Conservation (phyloP, 371 early-diverging fungal species). For the Sporodiniella umbellata region DNA sequence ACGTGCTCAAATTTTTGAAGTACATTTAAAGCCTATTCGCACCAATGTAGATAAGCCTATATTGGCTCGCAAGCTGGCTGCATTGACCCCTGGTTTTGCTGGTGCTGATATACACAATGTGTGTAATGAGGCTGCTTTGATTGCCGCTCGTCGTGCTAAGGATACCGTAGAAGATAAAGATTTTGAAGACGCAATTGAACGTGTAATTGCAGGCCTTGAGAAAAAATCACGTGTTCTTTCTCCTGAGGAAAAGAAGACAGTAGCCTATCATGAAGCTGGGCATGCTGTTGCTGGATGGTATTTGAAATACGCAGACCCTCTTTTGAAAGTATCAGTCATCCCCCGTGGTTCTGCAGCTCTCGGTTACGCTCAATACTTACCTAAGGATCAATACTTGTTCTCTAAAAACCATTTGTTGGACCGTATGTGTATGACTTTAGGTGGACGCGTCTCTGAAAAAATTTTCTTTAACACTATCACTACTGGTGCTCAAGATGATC, state of each 20-base stretch:
- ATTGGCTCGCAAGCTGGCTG: conserved; percentile 81
- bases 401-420: conserved; percentile 90
- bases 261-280: conserved; percentile 98
- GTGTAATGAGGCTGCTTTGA: conserved; percentile 98
- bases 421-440: conserved; percentile 97
- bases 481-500: conserved; percentile 90
- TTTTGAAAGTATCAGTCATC: conserved; percentile 96
- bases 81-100: conserved; percentile 95
- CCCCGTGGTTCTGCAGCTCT: conserved; percentile 93
- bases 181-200: conserved; percentile 96
- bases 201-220: conserved; percentile 97
- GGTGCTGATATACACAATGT: conserved; percentile 98
- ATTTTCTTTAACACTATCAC: conserved; percentile 89
- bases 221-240: conserved; percentile 93
- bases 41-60: conserved; percentile 70
- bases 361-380: conserved; percentile 97
- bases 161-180: conserved; percentile 75
- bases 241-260: conserved; percentile 96
- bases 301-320: conserved; percentile 90
- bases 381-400: conserved; percentile 94
- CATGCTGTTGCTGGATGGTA: conserved; percentile 98
- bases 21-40: conserved; percentile 93
- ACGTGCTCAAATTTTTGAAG: conserved; percentile 92
- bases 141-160: conserved; percentile 83
- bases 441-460: conserved; percentile 91